Conservation (phyloP, 2,329 filamentous ascomycete genomes). For the Fusarium sacchari region DNA sequence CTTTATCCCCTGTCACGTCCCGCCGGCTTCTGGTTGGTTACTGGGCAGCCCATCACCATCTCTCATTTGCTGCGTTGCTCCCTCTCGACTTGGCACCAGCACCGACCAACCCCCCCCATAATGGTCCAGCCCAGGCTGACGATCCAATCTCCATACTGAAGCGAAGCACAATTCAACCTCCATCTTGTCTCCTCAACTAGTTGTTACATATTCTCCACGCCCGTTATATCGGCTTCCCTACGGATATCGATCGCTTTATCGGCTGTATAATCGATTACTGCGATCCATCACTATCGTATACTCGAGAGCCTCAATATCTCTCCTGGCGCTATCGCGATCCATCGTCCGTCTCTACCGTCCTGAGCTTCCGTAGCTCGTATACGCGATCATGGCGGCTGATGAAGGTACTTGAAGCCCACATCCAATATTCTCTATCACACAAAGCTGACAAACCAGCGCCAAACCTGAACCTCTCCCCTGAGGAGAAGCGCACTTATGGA, state of each 20-base stretch:
- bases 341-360: slow-evolving; percentile 33
- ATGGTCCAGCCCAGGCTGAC: slow-evolving; percentile 38
- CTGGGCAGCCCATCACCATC: slow-evolving; percentile 4
- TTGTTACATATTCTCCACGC: neutral
- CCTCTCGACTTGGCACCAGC: slow-evolving; percentile 38
- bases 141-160: slow-evolving; percentile 38
- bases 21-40: slow-evolving; percentile 38
- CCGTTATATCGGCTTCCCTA: slow-evolving; percentile 19
- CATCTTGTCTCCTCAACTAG: slow-evolving; percentile 27
- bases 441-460: slow-evolving; percentile 59
- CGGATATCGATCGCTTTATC: slow-evolving; percentile 14
- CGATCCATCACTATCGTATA: neutral
- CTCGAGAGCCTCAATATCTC: slow-evolving; percentile 5
- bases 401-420: slow-evolving; percentile 33
- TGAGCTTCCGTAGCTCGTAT: slow-evolving; percentile 43
- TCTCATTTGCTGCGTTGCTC: slow-evolving; percentile 30
- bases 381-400: slow-evolving; percentile 45
- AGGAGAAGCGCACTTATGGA: slow-evolving; percentile 94
- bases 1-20: slow-evolving; percentile 12
- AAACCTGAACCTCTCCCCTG: slow-evolving; percentile 84
- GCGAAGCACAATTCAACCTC: slow-evolving; percentile 30
- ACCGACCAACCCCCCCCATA: slow-evolving; percentile 41
- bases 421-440: neutral
- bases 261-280: slow-evolving; percentile 1
- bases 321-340: slow-evolving; percentile 24